Evolutionary conservation across 768 basidiomycete species (phyloP), one percentile per base, ranked within the genome.

Genomic region (Rhodosporidiobolus sp.): DNA sequence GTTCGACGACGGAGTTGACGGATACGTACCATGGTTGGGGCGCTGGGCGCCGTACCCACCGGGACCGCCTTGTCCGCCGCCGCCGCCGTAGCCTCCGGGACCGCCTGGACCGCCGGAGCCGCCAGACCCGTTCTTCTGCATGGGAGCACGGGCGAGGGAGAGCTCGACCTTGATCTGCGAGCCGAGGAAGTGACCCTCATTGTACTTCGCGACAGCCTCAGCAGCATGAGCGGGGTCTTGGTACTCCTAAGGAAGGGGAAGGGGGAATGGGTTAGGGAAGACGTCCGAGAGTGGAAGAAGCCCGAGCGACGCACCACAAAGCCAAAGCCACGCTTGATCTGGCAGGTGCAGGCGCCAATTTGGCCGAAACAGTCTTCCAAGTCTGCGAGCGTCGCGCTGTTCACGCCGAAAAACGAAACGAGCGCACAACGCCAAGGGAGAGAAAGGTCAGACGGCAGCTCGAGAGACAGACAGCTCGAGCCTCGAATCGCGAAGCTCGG

Each of bases 291-390:
- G 56, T 57, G 8, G 30, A 22, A 28, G n/a, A 30, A 28, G 11
- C n/a, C n/a, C 26, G 32, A 46, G 50, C 24, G 28, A 70, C 78
- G 61, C 48, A 79, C 77, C 28, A 79, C 76, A 46, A 79, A 79
- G 48, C 77, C 78, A 67, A 73, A 79, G 57, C 78, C 78, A 24
- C 67, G 66, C 59, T 76, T 77, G 59, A 77, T 50, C 48, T 28
- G 55, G 49, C 67, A 72, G 38, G 70, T 64, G 54, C 74, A 75
- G 6, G 72, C 63, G 3, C 78, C 78, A 30, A 79, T 67, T 55
- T 78, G 75, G 5, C 78, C 77, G 60, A 79, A 79, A 69, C 78
- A 79, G 54, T 77, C 76, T 38, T 77, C 64, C 35, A 79, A 54
- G 34, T 79, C 78, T 6, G 58, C 72, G 30, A 74, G 64, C 34